Evolutionary conservation across 2,329 filamentous ascomycete genomes (phyloP), one percentile per base, ranked within the genome.

Genomic region (Chrysoporthe deuterocubensis): DNA sequence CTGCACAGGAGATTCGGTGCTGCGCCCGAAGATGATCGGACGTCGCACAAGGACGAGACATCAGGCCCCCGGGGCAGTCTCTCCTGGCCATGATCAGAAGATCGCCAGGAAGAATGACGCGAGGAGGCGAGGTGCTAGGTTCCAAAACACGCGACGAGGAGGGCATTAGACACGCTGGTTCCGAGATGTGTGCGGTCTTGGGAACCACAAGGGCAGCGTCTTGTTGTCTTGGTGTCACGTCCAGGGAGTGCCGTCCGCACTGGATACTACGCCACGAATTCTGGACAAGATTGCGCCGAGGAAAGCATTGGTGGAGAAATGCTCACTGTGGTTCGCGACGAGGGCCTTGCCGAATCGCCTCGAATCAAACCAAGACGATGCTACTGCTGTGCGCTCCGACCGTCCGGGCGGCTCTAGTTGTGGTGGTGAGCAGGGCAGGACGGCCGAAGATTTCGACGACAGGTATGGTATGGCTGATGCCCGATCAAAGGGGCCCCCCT

Each of bases 231-330:
- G 54, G 67, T 68, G 64, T 50, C 64, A 68, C 63, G 61, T 68
- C 43, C 59, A 40, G 44, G 52, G 63, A 32, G 52, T 58, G 43
- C 59, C 21, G 11, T n/a, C 54, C 44, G 48, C 52, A 40, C 58
- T 43, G 61, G 58, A 65, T 59, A 54, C 61, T 58, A 62, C 66
- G 65, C 64, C 61, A 54, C 50, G 57, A 44, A 52, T 57, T 50
- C 26, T 44, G 42, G n/a, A 2, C 14, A 42, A 44, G 9, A 44
- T 61, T 48, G 67, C 46, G 34, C 37, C 65, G 56, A 44, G 42
- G 46, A 34, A 48, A 64, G 56, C 34, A 69, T 69, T 69, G 67
- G 67, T 69, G 67, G 67, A 64, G 60, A 67, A 69, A 66, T n/a
- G 34, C 4, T 13, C 26, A 32, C 21, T 16, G 43, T 26, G 16